Conservation (phyloP, 805 yeast genomes). For the Soucietia sequanensis region DNA sequence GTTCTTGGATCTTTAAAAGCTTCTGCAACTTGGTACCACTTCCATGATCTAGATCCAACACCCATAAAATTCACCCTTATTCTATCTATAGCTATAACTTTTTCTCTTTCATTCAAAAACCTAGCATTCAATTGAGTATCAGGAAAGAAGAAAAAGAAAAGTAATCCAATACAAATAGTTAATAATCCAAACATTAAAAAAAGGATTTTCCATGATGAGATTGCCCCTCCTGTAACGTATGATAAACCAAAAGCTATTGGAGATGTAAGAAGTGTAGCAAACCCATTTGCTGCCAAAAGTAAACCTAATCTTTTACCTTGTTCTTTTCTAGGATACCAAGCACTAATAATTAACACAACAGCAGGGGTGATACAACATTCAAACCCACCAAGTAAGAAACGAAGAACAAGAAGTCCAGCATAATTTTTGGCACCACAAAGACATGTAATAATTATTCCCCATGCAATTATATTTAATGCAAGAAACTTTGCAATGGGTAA, state of each 20-base stretch:
- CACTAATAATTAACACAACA: slow-evolving; percentile 11
- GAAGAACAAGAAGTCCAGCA: slow-evolving; percentile 13
- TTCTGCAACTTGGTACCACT: slow-evolving; percentile 18
- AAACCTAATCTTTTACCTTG: slow-evolving; percentile 15
- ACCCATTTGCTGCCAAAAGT: slow-evolving; percentile 12
- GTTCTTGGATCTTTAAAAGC: slow-evolving; percentile 17
- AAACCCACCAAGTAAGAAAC: slow-evolving; percentile 23
- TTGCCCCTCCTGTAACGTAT: slow-evolving; percentile 14
- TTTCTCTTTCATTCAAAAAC: slow-evolving; percentile 15
- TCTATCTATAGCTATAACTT: slow-evolving; percentile 12
- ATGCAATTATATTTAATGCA: slow-evolving; percentile 15
- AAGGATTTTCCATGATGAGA: slow-evolving; percentile 19
- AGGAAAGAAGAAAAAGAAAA: slow-evolving; percentile 19
- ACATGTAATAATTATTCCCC: slow-evolving; percentile 15
- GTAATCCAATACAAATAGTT: slow-evolving; percentile 17
- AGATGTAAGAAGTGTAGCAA: slow-evolving; percentile 10
- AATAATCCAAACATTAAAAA: slow-evolving; percentile 22
- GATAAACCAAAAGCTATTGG: slow-evolving; percentile 23
- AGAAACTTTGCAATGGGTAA: slow-evolving; percentile 23
- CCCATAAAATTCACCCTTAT: slow-evolving; percentile 15
- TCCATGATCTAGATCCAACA: slow-evolving; percentile 14
- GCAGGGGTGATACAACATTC: slow-evolving; percentile 33
- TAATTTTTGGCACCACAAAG: slow-evolving; percentile 8
- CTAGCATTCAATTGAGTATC: slow-evolving; percentile 16
- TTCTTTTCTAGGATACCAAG: slow-evolving; percentile 16